Evolutionary conservation across 495 filamentous ascomycete species (phyloP), one percentile per base, ranked within the genome.

Genomic region (Chlorociboria aeruginascens): DNA sequence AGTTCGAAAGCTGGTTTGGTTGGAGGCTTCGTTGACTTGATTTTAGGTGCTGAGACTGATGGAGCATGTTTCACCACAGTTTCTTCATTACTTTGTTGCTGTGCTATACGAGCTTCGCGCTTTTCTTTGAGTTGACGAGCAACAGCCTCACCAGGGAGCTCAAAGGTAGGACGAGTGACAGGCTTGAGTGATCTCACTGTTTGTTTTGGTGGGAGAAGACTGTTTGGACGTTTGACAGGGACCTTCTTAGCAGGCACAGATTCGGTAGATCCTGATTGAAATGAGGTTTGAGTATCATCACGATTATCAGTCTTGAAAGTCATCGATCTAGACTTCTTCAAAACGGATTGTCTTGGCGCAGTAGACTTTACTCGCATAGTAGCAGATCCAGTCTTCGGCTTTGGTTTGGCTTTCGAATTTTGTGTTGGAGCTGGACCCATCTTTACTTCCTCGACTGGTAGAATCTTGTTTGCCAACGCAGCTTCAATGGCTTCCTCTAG

Each of bases 91-190:
- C 47, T 34, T 38, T 49, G 16, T n/a, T 50, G 53, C 20, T 64
- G 62, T 16, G 67, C 68, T 20, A 63, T 53, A 7, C 69, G 68
- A 56, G 71, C 64, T 52, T 75, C 72, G 7, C 68, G 67, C 56
- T 70, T 63, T 52, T 74, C 70, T 52, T 70, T 73, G 44, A 75
- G 63, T 40, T 77, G 80, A 3, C 74, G 76, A 44, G 83, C 76
- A 8, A 86, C 66, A 6, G 78, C 79, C 43, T 87, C 83, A 25
- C 83, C 83, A 3, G 82, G 80, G 3, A 89, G 71, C 56, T 81
- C 73, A 57, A 86, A 88, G 0, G 69, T 76, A 6, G 85, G 61
- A n/a, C 70, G 66, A 1, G 83, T 87, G 7, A 73, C 73, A 17
- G 73, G 66, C 52, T 83, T 86, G 25, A 61, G 67, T 9, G 79